Conservation (phyloP, 2,329 filamentous ascomycete genomes). For the Colletotrichum salicis region DNA sequence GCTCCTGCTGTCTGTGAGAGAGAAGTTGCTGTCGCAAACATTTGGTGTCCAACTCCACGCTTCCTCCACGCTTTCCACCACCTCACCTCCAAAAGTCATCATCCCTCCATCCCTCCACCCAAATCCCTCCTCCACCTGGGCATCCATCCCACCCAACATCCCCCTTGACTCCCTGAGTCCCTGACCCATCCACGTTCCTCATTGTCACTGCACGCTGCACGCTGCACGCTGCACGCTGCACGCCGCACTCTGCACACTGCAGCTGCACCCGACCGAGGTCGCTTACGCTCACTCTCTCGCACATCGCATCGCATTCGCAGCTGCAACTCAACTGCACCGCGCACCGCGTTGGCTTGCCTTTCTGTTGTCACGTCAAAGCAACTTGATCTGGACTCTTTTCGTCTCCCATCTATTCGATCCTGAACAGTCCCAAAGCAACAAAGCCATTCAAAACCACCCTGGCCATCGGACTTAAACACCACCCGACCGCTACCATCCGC, state of each 20-base stretch:
- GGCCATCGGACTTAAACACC: constrained; percentile 23
- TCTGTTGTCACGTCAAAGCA: not conserved
- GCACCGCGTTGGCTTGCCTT: not conserved
- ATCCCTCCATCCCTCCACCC: no score
- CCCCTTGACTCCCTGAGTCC: not conserved
- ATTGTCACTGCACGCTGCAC: not conserved
- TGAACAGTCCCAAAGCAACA: not conserved
- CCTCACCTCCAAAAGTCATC: no score
- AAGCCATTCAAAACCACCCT: constrained; percentile 10
- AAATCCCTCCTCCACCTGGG: no score
- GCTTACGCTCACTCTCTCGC: not conserved
- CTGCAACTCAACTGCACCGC: not conserved
- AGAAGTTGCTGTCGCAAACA: no score
- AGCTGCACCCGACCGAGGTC: not conserved
- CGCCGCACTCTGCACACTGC: not conserved
- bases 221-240: no score
- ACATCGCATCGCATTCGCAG: not conserved
- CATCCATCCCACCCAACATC: not conserved
- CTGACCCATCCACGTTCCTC: not conserved
- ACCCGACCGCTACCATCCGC: not conserved
- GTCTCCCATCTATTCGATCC: not conserved
- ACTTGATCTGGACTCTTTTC: not conserved
- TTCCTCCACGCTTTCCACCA: no score
- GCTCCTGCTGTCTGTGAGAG: not conserved
- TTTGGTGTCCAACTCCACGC: no score